Base-by-base conservation (phyloP, 2,329 filamentous ascomycete species). In the Fusarium secorum region DNA sequence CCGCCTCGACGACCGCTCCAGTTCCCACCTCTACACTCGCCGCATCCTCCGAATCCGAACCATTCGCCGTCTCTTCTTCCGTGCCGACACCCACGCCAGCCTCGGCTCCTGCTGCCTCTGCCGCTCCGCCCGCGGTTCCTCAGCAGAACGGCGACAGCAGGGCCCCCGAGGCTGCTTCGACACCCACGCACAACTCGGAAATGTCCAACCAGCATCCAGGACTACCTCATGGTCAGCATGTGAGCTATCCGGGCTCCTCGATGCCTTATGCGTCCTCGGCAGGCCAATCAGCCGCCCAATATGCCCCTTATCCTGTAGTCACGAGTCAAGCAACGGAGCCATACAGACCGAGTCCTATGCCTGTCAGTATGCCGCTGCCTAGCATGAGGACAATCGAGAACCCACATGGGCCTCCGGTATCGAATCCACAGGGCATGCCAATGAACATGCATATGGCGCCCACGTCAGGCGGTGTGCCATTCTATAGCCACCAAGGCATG, bases 401-500 rank as follows among this genome's bases (percentile, higher is more conserved):
- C 33, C 62, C 62, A 69, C 72, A 74, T 64, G 64, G 72, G 57
- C 60, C 76, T 73, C 38, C 75, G 70, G 53, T 74, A 75, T 66
- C 78, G 79, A 66, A 79, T 80, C 60, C 72, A 72, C 64, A 80
- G 83, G 79, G 77, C 79, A 77, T 75, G 79, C 79, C 67, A 68
- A 81, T 76, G 76, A 81, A 58, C 76, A 74, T 77, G 64, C 72
- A 77, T 15, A 71, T 79, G 68, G 70, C 77, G 17, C 63, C 78
- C 33, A 70, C 73, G 20, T 65, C 78, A 30, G 71, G 70, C 22
- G 71, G 79, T 35, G 77, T 86, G 77, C 74, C 80, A 24, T 87
- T 84, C 75, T 87, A 86, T 67, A 71, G 77, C 68, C 82, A 74
- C 72, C 83, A 68, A 68, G 77, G 69, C 71, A 81, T 79, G 81